Base-by-base conservation (phyloP, 768 basidiomycete species). In the Tricholomella constricta region DNA sequence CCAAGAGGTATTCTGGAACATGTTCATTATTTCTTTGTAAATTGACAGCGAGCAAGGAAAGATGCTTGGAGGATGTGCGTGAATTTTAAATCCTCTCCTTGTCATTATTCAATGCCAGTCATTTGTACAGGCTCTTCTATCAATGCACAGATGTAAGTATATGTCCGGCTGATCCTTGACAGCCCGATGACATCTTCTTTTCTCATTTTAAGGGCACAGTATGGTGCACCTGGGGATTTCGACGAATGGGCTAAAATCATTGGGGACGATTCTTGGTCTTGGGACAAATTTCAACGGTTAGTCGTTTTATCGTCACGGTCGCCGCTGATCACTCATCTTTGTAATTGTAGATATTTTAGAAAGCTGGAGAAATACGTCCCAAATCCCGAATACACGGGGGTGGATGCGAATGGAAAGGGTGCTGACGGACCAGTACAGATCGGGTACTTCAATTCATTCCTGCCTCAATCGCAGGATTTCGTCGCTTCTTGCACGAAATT, bases 1-100 rank as follows among this genome's bases (percentile, higher is more conserved):
- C 88, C 88, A 0, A 72, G 88, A 71, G 88, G 87, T 85, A 59
- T n/a, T n/a, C n/a, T n/a, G n/a, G n/a, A n/a, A n/a, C n/a, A n/a
- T n/a, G n/a, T n/a, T n/a, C n/a, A n/a, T n/a, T n/a, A n/a, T n/a
- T n/a, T n/a, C n/a, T n/a, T n/a, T n/a, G n/a, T n/a, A n/a, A n/a
- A n/a, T n/a, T n/a, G n/a, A n/a, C n/a, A n/a, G n/a, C n/a, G n/a
- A n/a, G n/a, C n/a, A 46, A 88, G 87, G 70, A 1, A 88, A 83
- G 61, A 72, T 90, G 64, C 76, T 91, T 6, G 88, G 88, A 20
- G 88, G 88, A 62, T 90, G 88, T 85, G 62, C 66, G 83, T 73
- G 10, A 22, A n/a, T n/a, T 20, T 14, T 12, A 44, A 29, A 9
- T 1, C 2, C 7, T 9, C 15, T 25, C 19, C 27, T 5, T 6